A percentile compares a stretch with the other conserved stretches of the same genome.
Evolutionary conservation across 2,329 filamentous ascomycete genomes (phyloP).

Genomic region (Beauveria sp.): DNA sequence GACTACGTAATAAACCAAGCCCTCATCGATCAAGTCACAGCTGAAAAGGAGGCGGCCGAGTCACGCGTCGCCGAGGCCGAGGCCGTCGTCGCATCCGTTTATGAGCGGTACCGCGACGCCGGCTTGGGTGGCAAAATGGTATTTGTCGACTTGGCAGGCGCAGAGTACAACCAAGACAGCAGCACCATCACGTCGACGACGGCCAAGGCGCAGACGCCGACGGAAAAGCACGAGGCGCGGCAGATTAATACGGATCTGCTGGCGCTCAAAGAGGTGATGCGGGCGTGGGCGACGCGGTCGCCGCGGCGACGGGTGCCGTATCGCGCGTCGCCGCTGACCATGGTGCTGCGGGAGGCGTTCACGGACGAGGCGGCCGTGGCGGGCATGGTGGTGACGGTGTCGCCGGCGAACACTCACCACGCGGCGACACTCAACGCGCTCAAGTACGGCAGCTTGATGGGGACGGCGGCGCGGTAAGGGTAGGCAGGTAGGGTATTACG

Average conservation of each 20-base stretch:
- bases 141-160: conserved; percentile 38
- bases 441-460: conserved; percentile 35
- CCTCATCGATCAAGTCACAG: conserved; percentile 31
- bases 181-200: conserved; percentile 13
- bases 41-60: conserved; percentile 29
- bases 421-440: conserved; percentile 34
- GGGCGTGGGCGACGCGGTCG: conserved; percentile 25
- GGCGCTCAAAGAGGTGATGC: conserved; percentile 38
- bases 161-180: conserved; percentile 32
- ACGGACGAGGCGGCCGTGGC: conserved; percentile 5
- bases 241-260: conserved; percentile 39
- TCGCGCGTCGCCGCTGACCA: conserved; percentile 33
- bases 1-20: conserved; percentile 27
- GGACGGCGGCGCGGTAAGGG: conserved; percentile 8
- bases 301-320: conserved; percentile 30
- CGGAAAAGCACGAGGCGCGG: conserved; percentile 32
- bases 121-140: conserved; percentile 33
- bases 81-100: conserved; percentile 19
- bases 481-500: not conserved
- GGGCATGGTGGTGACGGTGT: conserved; percentile 26
- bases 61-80: conserved; percentile 27
- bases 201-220: conserved; percentile 23
- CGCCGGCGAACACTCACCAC: conserved; percentile 27
- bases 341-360: conserved; percentile 34
- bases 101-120: conserved; percentile 12